Evolutionary conservation across 169 alveolate species (phyloP).

Genomic region (Plasmodium billcollinsi): DNA sequence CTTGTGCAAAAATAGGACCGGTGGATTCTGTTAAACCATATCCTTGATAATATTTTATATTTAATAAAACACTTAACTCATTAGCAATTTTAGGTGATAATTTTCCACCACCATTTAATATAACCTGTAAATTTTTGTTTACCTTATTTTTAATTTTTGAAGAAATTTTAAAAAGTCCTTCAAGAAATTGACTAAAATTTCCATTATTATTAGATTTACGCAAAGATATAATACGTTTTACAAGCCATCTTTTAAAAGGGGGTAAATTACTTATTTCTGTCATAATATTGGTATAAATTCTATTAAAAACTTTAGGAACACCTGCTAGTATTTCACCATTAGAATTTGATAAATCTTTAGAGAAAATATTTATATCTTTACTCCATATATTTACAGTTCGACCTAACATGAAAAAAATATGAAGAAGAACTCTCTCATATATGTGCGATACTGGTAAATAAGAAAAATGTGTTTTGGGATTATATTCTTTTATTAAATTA

Average conservation of each 20-base stretch:
- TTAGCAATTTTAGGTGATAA: slow-evolving; percentile 37
- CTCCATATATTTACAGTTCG: slow-evolving; percentile 23
- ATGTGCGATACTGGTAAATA: slow-evolving; percentile 97
- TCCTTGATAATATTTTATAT: slow-evolving; percentile 40
- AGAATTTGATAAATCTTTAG: not conserved
- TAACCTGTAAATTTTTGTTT: slow-evolving; percentile 3
- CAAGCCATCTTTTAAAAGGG: slow-evolving; percentile 9
- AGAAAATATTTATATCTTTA: slow-evolving; percentile 18
- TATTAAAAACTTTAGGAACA: slow-evolving; percentile 52
- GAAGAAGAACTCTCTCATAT: slow-evolving; percentile 91
- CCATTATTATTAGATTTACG: slow-evolving; percentile 9
- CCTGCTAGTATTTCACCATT: slow-evolving; percentile 32
- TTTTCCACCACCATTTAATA: slow-evolving; percentile 64
- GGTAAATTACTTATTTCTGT: slow-evolving; percentile 29
- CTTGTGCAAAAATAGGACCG: slow-evolving; percentile 36
- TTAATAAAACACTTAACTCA: slow-evolving; percentile 17
- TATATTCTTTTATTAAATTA: not conserved
- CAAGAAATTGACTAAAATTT: not conserved
- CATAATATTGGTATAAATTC: slow-evolving; percentile 26
- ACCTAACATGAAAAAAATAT: slow-evolving; percentile 17
- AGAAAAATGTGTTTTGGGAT: slow-evolving; percentile 84
- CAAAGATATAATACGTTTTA: not conserved
- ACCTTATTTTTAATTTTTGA: slow-evolving; percentile 26
- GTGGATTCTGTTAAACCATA: slow-evolving; percentile 67
- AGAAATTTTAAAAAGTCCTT: slow-evolving; percentile 11